Conservation (phyloP, 2,329 filamentous ascomycete species). For the Monosporascus ibericus region DNA sequence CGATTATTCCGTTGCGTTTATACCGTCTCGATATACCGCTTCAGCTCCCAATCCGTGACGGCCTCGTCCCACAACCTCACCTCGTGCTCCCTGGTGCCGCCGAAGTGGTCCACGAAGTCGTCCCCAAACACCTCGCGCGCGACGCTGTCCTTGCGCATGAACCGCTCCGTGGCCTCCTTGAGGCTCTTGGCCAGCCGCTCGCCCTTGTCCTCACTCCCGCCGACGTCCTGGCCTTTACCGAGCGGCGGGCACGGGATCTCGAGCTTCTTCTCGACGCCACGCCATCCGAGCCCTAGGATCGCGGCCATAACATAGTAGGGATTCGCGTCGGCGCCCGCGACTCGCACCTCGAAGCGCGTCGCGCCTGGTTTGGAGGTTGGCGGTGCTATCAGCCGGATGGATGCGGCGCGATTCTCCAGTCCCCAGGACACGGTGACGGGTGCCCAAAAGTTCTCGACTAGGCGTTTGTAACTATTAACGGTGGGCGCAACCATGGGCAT, state of each 20-base stretch:
- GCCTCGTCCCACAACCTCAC: conserved; percentile 88
- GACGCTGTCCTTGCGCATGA: conserved; percentile 72
- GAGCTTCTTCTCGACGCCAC: conserved; percentile 88
- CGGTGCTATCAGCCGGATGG: conserved; percentile 81
- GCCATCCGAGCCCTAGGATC: conserved; percentile 81
- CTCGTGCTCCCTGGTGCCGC: conserved; percentile 88
- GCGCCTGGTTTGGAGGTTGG: conserved; percentile 79
- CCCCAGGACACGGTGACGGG: conserved; percentile 98
- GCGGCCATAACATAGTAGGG: conserved; percentile 81
- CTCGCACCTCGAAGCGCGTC: conserved; percentile 87
- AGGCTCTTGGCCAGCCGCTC: conserved; percentile 76
- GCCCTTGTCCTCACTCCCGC: conserved; percentile 64
- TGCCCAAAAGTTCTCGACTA: conserved; percentile 99
- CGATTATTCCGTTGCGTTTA: conserved; percentile 22
- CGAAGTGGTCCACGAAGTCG: conserved; percentile 93
- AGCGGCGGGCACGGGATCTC: conserved; percentile 77
- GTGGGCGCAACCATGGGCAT: conserved; percentile 95
- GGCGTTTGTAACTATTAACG: conserved; percentile 94
- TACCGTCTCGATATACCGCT: conserved; percentile 73
- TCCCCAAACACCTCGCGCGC: conserved; percentile 93
- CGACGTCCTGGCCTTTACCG: conserved; percentile 77
- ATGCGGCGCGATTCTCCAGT: conserved; percentile 87
- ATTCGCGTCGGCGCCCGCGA: conserved; percentile 91
- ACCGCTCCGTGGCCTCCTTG: conserved; percentile 75
- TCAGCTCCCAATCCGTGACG: conserved; percentile 89